These are phyloP conservation scores for Claviceps paspali DNA, from an alignment of 2,329 filamentous ascomycete genomes.

Conservation along the genomic window DNA sequence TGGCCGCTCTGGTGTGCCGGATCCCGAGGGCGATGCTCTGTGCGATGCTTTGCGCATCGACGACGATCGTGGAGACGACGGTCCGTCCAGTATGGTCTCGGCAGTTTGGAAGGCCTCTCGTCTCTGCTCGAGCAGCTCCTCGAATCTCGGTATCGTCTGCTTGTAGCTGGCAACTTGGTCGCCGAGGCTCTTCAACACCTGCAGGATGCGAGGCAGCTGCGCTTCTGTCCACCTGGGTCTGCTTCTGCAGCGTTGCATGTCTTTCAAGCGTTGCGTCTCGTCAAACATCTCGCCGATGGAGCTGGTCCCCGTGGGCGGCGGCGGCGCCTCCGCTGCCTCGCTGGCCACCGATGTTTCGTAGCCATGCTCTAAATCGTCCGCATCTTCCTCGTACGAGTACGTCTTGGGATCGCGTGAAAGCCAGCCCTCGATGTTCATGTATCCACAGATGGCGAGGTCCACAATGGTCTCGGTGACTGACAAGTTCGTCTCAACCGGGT, in stretches of 20 bases:
- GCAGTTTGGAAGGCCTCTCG: constrained; percentile 50
- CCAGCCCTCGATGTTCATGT: constrained; percentile 83
- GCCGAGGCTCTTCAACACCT: constrained; percentile 42
- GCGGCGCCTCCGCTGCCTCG: constrained; percentile 1
- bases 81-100: constrained; percentile 28
- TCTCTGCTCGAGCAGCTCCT: constrained; percentile 52
- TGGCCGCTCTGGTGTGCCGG: constrained; percentile 25
- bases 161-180: constrained; percentile 49
- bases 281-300: constrained; percentile 2
- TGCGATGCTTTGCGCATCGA: constrained; percentile 5
- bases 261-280: constrained; percentile 24
- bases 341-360: constrained; percentile 6
- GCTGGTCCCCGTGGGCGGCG: background rate
- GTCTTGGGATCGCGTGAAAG: constrained; percentile 56
- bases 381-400: constrained; percentile 33
- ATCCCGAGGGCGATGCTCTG: constrained; percentile 16
- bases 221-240: constrained; percentile 37
- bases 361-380: constrained; percentile 13
- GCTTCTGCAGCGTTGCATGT: constrained; percentile 35
- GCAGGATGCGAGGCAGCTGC: constrained; percentile 37
- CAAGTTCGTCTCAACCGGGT: constrained; percentile 82
- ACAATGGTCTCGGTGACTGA: constrained; percentile 73
- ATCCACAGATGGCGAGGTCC: constrained; percentile 69
- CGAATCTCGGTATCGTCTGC: constrained; percentile 52
- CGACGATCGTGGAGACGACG: constrained; percentile 9